A percentile compares a stretch with the other conserved stretches of the same genome.
These are phyloP conservation scores for Candida loeiensis DNA, from an alignment of 805 yeast species.

Conservation along the genomic window DNA sequence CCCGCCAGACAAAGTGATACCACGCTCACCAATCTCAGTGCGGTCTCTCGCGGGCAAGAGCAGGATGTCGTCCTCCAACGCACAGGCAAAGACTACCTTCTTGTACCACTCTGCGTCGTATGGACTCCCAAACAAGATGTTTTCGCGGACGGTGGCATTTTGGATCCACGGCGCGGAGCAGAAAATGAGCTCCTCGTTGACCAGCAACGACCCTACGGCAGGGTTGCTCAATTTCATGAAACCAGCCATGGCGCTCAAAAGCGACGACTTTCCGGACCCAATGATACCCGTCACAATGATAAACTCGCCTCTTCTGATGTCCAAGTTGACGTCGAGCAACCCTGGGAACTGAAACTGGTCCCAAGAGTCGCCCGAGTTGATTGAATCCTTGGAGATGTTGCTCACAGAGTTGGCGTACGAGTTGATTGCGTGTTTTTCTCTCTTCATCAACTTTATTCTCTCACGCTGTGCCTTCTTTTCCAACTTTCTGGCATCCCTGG, in stretches of 20 bases:
- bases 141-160: slow-evolving; percentile 39
- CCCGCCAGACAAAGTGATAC: slow-evolving; percentile 44
- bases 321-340: slow-evolving; percentile 29
- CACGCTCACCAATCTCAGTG: slow-evolving; percentile 45
- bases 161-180: slow-evolving; percentile 44
- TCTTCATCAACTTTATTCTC: slow-evolving; percentile 9
- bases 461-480: slow-evolving; percentile 15
- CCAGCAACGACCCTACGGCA: slow-evolving; percentile 20
- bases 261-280: slow-evolving; percentile 43
- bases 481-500: slow-evolving; percentile 10
- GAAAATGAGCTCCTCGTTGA: slow-evolving; percentile 30
- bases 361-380: slow-evolving; percentile 4
- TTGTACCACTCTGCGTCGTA: slow-evolving; percentile 28
- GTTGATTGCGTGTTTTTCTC: slow-evolving; percentile 12
- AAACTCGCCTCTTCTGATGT: slow-evolving; percentile 32
- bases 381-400: background rate
- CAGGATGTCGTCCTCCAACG: slow-evolving; percentile 36
- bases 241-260: slow-evolving; percentile 39
- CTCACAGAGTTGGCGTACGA: slow-evolving; percentile 6
- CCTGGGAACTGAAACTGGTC: slow-evolving; percentile 27
- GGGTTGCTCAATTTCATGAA: slow-evolving; percentile 33
- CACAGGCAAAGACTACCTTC: slow-evolving; percentile 34
- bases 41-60: slow-evolving; percentile 34
- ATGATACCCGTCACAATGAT: slow-evolving; percentile 41
- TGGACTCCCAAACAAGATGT: slow-evolving; percentile 35